Evolutionary conservation across 129 eudicot species (phyloP).

Genomic region (Gnaphalium uliginosum): DNA sequence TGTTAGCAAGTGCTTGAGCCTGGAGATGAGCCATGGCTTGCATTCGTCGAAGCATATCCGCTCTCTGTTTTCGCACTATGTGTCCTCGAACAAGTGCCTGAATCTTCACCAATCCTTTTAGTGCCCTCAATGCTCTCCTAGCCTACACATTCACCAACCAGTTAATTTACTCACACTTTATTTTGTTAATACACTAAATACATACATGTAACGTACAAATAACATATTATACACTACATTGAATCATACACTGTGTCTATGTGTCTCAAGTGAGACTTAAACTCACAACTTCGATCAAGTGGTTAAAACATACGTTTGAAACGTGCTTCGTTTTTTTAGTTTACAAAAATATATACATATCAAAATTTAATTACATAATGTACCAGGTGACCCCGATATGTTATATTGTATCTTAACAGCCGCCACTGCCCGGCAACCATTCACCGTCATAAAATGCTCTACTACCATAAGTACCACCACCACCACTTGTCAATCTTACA

Average conservation of each 20-base stretch:
- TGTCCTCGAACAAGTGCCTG: slow-evolving; percentile 96
- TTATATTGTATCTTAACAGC: slow-evolving; percentile 90
- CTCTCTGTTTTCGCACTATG: slow-evolving; percentile 88
- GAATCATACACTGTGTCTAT: background rate
- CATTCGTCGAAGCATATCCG: slow-evolving; percentile 92
- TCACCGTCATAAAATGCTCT: slow-evolving; percentile 36
- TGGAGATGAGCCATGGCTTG: slow-evolving; percentile 97
- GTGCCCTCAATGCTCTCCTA: slow-evolving; percentile 83
- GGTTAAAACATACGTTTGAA: no score
- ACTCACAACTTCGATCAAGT: background rate
- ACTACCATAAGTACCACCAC: slow-evolving; percentile 32
- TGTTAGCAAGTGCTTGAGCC: slow-evolving; percentile 73
- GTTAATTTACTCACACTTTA: background rate
- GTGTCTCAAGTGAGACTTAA: background rate
- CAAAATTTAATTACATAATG: slow-evolving; percentile 14
- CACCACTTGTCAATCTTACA: slow-evolving; percentile 68
- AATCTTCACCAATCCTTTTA: slow-evolving; percentile 87
- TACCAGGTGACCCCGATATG: slow-evolving; percentile 90
- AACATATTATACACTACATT: no score
- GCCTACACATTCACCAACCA: slow-evolving; percentile 53
- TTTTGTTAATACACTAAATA: background rate
- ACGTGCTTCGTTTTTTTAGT: no score
- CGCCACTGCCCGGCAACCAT: slow-evolving; percentile 48
- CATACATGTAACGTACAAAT: background rate
- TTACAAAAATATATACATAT: background rate